Conservation (phyloP, 2,329 filamentous ascomycete species). For the Didymosphaeria variabile region DNA sequence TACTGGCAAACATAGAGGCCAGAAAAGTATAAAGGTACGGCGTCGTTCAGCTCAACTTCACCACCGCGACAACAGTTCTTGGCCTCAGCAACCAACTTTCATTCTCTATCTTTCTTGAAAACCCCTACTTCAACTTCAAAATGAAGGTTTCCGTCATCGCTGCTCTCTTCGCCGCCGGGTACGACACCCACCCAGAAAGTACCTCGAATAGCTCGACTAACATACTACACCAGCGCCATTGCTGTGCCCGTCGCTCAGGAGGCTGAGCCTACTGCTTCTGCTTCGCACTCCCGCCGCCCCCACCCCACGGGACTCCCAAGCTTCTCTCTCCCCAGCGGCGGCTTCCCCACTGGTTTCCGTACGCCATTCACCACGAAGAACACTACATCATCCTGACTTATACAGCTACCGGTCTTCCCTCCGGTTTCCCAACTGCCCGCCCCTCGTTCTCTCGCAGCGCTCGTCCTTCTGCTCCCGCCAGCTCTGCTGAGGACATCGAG, state of each 20-base stretch:
- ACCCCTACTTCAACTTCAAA: slow-evolving; percentile 2
- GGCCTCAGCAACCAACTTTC: background rate
- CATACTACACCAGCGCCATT: slow-evolving; percentile 14
- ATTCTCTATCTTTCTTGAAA: background rate
- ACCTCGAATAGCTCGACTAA: slow-evolving; percentile 1
- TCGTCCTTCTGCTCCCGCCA: background rate
- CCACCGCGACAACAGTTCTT: background rate
- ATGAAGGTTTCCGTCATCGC: slow-evolving; percentile 20
- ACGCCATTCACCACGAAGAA: background rate
- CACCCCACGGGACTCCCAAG: background rate
- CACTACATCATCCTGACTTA: background rate
- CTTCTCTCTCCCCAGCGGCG: slow-evolving; percentile 5
- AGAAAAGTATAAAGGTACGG: slow-evolving; percentile 3
- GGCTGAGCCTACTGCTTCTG: background rate
- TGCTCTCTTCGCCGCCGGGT: slow-evolving; percentile 20
- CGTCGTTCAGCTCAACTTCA: background rate
- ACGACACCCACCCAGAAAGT: background rate
- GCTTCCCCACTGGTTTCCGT: slow-evolving; percentile 2
- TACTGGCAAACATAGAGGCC: background rate
- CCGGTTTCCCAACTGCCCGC: no score
- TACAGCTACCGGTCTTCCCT: slow-evolving; percentile 2
- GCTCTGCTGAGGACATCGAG: background rate
- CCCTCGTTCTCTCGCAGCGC: background rate
- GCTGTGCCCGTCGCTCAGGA: slow-evolving; percentile 19
- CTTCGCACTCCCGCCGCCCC: background rate